A percentile compares a stretch with the other conserved stretches of the same genome.
phyloP scores from a whole-genome alignment of 768 basidiomycete genomes.

The Rhizopogon sp. region DNA sequence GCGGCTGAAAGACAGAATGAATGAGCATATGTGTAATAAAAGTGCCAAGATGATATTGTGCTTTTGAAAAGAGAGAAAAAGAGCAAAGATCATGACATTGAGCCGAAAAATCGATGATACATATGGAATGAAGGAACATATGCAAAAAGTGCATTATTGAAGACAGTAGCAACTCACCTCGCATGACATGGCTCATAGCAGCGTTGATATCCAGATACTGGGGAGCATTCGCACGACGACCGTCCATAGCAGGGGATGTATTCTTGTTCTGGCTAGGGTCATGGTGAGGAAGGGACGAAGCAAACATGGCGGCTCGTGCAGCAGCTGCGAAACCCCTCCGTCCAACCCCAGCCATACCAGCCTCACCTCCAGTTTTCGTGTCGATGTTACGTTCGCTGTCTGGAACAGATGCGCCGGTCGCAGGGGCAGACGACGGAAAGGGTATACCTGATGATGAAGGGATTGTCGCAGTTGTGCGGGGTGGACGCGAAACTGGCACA shows the following conservation, averaged over 20 bases:
- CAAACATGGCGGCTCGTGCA: conserved; percentile 56
- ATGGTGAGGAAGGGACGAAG: conserved; percentile 13
- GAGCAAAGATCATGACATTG: not conserved
- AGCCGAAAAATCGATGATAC: not conserved
- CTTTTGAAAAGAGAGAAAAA: not conserved
- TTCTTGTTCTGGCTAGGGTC: not conserved
- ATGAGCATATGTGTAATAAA: not conserved
- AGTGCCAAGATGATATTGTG: not conserved
- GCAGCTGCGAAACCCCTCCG: conserved; percentile 77
- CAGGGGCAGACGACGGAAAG: conserved; percentile 9
- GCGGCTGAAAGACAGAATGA: conserved; percentile 13
- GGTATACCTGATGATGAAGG: conserved; percentile 13
- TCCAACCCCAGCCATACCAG: conserved; percentile 91
- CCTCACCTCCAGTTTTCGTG: conserved; percentile 70
- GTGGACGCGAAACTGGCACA: conserved; percentile 5
- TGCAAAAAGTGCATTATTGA: not conserved
- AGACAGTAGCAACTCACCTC: conserved; percentile 18
- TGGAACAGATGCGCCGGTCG: conserved; percentile 7
- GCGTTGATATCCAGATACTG: conserved; percentile 44
- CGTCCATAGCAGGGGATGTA: conserved; percentile 8
- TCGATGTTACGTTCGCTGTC: conserved; percentile 38
- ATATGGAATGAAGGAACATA: not conserved
- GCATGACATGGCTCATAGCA: conserved; percentile 22
- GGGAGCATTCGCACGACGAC: conserved; percentile 31
- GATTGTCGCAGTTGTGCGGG: conserved; percentile 3